These are phyloP conservation scores for Chaetomium strumarium DNA, from an alignment of 2,329 filamentous ascomycete species.

Conservation along the genomic window DNA sequence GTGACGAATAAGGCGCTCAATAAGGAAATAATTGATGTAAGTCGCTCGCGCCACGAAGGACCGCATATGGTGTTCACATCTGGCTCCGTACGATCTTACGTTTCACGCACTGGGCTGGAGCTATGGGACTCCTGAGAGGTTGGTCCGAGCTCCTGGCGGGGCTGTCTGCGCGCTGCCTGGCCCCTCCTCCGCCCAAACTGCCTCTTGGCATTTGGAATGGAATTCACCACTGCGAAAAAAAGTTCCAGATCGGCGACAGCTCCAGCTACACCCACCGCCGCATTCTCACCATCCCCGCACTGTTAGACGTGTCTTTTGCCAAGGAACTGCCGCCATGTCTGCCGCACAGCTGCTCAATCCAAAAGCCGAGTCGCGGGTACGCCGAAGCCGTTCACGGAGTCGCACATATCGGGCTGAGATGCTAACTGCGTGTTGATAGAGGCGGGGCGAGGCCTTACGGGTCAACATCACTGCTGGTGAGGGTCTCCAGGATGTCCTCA, in stretches of 20 bases:
- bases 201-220: constrained; percentile 17
- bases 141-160: constrained; percentile 21
- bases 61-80: neutral
- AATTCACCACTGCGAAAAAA: constrained; percentile 24
- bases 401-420: neutral
- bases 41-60: neutral
- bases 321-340: constrained; percentile 59
- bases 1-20: constrained; percentile 4
- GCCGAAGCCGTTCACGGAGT: constrained; percentile 31
- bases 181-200: constrained; percentile 21
- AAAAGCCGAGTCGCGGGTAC: constrained; percentile 93
- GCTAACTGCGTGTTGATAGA: constrained; percentile 47
- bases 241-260: constrained; percentile 22
- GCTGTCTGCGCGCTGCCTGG: constrained; percentile 19
- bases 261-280: constrained; percentile 20
- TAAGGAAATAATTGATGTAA: neutral
- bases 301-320: constrained; percentile 10
- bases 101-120: neutral
- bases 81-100: neutral
- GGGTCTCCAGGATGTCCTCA: constrained; percentile 87
- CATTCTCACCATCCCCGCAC: constrained; percentile 10
- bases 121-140: neutral
- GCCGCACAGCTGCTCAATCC: constrained; percentile 97
- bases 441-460: constrained; percentile 90
- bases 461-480: constrained; percentile 97